A percentile compares a stretch with the other conserved stretches of the same genome.
Conservation (phyloP, 2,329 filamentous ascomycete genomes). For the Colletotrichum costaricense region DNA sequence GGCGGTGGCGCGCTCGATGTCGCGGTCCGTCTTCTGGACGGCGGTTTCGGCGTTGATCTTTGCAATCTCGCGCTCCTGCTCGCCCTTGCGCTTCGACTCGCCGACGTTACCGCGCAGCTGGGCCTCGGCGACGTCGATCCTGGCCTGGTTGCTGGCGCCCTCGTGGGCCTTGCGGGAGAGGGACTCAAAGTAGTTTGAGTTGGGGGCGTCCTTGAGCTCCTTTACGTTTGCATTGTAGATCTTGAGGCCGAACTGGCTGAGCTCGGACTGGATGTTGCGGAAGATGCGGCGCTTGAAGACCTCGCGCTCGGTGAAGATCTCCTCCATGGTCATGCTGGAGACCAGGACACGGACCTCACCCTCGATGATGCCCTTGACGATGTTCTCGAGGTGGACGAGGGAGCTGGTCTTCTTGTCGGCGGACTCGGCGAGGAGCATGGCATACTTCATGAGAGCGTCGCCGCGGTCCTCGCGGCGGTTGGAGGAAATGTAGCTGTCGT, state of each 20-base stretch:
- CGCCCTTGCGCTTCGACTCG: constrained; percentile 81
- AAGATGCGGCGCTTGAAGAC: constrained; percentile 82
- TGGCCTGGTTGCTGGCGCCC: constrained; percentile 83
- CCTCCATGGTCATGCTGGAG: constrained; percentile 92
- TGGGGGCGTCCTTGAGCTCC: constrained; percentile 84
- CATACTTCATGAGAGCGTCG: constrained; percentile 82
- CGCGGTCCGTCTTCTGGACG: constrained; percentile 85
- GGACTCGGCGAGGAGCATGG: constrained; percentile 81
- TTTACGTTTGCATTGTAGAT: constrained; percentile 83
- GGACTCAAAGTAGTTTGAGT: constrained; percentile 85
- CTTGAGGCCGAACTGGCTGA: constrained; percentile 82
- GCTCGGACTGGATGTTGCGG: constrained; percentile 80
- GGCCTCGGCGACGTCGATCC: constrained; percentile 74
- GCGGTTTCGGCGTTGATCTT: constrained; percentile 90
- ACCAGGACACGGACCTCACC: constrained; percentile 88
- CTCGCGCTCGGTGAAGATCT: constrained; percentile 83
- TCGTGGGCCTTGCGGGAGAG: constrained; percentile 87
- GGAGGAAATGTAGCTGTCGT: constrained; percentile 29
- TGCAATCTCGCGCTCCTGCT: constrained; percentile 86
- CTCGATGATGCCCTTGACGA: constrained; percentile 91
- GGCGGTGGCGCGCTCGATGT: constrained; percentile 82
- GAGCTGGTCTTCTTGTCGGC: constrained; percentile 57
- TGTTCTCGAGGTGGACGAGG: constrained; percentile 78
- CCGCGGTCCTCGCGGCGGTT: constrained; percentile 60
- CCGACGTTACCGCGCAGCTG: constrained; percentile 77